These are phyloP conservation scores for Penicillium macrosclerotiorum DNA, from an alignment of 495 filamentous ascomycete genomes.

Conservation along the genomic window DNA sequence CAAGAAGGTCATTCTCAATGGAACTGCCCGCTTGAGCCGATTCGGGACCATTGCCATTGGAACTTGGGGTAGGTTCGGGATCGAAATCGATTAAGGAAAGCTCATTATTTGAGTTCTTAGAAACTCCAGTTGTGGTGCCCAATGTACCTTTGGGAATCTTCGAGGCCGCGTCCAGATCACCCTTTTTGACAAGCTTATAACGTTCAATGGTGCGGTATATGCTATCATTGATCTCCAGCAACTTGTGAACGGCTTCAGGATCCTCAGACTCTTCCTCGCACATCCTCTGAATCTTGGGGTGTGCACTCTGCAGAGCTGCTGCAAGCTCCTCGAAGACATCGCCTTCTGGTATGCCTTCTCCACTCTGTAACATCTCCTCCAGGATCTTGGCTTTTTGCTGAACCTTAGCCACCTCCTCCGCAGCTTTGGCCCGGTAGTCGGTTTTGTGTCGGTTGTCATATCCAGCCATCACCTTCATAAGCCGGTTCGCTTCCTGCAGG, in stretches of 20 bases:
- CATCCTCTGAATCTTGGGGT: conserved; percentile 99
- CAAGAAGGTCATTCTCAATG: conserved; percentile 65
- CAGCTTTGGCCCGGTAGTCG: conserved; percentile 95
- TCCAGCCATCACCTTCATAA: conserved; percentile 99
- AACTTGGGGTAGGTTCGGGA: conserved; percentile 57
- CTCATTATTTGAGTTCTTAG: conserved; percentile 76
- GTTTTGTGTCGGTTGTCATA: conserved; percentile 94
- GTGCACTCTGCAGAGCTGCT: conserved; percentile 86
- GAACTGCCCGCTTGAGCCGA: conserved; percentile 36
- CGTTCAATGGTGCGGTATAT: conserved; percentile 95
- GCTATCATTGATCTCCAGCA: conserved; percentile 96
- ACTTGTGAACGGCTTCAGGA: conserved; percentile 88
- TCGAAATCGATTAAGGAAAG: conserved; percentile 92
- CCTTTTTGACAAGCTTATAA: conserved; percentile 91
- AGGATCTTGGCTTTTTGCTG: conserved; percentile 87
- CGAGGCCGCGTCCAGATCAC: conserved; percentile 84
- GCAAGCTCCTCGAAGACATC: conserved; percentile 97
- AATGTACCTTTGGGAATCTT: conserved; percentile 82
- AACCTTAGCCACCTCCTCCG: conserved; percentile 89
- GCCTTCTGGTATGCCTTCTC: conserved; percentile 80
- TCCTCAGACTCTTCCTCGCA: conserved; percentile 98
- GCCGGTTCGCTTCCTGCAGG: conserved; percentile 88
- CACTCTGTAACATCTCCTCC: conserved; percentile 88
- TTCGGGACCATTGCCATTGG: conserved; percentile 46
- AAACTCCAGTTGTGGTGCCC: conserved; percentile 66